These are phyloP conservation scores for Hypoxylon sp. DNA, from an alignment of 2,329 filamentous ascomycete species.

Conservation along the genomic window DNA sequence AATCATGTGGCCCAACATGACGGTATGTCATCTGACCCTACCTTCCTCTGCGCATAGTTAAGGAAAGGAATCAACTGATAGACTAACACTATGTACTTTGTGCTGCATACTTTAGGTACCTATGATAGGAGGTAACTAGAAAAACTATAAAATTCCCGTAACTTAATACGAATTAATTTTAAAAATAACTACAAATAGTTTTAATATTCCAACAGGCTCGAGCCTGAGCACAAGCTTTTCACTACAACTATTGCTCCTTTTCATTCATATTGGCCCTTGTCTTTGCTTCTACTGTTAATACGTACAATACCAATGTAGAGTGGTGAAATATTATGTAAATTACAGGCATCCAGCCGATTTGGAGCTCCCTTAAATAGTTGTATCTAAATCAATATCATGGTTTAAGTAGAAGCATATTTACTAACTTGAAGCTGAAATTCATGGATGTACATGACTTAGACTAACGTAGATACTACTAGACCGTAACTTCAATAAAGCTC, in stretches of 20 bases:
- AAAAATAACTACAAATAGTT: neutral
- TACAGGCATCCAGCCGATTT: too few relatives aligned
- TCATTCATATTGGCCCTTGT: neutral
- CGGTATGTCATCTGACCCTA: neutral
- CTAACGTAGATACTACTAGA: neutral
- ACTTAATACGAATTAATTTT: neutral
- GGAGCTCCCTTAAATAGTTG: too few relatives aligned
- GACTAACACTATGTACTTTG: neutral
- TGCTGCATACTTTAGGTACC: neutral
- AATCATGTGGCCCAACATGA: neutral
- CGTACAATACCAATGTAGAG: too few relatives aligned
- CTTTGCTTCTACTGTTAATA: neutral
- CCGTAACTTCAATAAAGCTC: constrained; percentile 6
- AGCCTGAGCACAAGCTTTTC: neutral
- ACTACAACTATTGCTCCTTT: neutral
- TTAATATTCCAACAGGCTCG: neutral
- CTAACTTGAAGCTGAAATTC: neutral
- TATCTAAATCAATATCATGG: neutral
- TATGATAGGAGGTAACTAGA: neutral
- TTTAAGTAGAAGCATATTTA: neutral
- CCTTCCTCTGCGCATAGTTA: neutral
- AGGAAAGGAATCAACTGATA: neutral
- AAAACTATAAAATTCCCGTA: neutral
- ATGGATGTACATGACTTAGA: neutral
- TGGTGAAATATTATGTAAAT: too few relatives aligned